A percentile compares a stretch with the other conserved stretches of the same genome.
These are phyloP conservation scores for Aurinia saxatilis DNA, from an alignment of 345 rosid species.

Conservation along the genomic window DNA sequence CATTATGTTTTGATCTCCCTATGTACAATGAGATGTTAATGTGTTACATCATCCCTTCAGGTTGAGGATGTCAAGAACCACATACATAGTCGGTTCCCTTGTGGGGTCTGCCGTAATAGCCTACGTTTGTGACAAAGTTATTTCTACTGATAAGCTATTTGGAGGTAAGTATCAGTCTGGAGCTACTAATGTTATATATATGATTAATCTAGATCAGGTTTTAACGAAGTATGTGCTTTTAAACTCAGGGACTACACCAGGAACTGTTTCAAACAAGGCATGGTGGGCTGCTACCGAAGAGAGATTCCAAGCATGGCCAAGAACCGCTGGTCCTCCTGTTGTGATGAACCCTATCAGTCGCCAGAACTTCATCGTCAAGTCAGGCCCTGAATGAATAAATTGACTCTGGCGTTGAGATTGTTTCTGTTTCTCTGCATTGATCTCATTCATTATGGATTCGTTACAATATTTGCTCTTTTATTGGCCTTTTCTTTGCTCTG, in stretches of 20 bases:
- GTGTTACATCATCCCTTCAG: background rate
- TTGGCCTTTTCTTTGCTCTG: background rate
- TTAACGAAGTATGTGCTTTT: background rate
- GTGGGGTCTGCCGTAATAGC: constrained; percentile 54
- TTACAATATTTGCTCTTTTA: background rate
- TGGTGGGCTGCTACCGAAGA: constrained; percentile 87
- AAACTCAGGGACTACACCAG: constrained; percentile 51
- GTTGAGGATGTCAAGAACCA: constrained; percentile 24
- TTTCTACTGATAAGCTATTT: constrained; percentile 66
- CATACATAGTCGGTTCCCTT: constrained; percentile 47
- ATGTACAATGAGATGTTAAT: background rate
- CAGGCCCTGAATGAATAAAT: constrained; percentile 26
- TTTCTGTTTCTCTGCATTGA: background rate
- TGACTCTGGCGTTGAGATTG: background rate
- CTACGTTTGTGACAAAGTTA: constrained; percentile 43
- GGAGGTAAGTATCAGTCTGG: constrained; percentile 38
- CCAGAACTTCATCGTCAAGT: constrained; percentile 81
- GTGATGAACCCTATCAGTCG: constrained; percentile 96
- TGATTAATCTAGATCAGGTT: background rate
- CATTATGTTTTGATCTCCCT: background rate
- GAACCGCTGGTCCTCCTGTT: constrained; percentile 87
- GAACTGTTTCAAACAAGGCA: constrained; percentile 55
- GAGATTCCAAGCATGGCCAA: constrained; percentile 93
- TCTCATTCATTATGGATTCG: constrained; percentile 18
- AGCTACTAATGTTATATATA: background rate